Conservation (phyloP, 1,284 basidiomycete species). For the Pseudozyma flocculosa region DNA sequence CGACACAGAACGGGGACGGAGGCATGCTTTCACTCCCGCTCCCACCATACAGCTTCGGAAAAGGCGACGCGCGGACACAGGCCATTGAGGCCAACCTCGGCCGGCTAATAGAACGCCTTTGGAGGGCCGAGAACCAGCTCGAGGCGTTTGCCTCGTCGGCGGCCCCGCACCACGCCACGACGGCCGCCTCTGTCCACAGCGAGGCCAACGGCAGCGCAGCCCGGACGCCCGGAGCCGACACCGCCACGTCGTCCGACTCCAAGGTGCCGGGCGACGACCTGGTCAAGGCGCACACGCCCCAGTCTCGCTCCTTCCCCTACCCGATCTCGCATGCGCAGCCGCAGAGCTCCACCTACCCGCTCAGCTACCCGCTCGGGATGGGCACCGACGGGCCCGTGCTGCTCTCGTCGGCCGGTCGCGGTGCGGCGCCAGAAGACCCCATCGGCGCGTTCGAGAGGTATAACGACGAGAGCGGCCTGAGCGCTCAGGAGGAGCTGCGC, state of each 20-base stretch:
- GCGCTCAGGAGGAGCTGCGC: constrained; percentile 74
- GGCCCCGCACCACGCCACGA: neutral
- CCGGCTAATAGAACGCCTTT: constrained; percentile 45
- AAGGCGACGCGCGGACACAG: constrained; percentile 35
- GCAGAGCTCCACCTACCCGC: constrained; percentile 48
- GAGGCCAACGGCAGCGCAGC: neutral
- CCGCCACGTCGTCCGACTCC: neutral
- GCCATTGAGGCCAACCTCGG: constrained; percentile 41
- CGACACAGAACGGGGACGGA: constrained; percentile 1
- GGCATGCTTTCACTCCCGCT: constrained; percentile 38
- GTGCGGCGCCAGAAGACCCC: constrained; percentile 33
- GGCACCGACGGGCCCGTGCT: constrained; percentile 51
- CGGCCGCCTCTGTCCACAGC: too few relatives aligned
- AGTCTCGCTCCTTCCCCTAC: constrained; percentile 36
- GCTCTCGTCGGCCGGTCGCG: constrained; percentile 14
- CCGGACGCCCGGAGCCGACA: neutral
- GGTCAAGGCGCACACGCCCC: neutral
- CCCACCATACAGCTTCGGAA: constrained; percentile 32
- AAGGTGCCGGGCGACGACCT: neutral
- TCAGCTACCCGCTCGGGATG: constrained; percentile 56
- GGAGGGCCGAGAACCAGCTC: constrained; percentile 46
- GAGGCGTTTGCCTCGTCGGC: constrained; percentile 9
- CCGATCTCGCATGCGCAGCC: constrained; percentile 52
- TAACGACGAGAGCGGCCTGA: constrained; percentile 56
- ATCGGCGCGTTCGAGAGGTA: constrained; percentile 55